Base-by-base conservation (phyloP, 169 alveolate species). In the Cryptosporidium sp. region DNA sequence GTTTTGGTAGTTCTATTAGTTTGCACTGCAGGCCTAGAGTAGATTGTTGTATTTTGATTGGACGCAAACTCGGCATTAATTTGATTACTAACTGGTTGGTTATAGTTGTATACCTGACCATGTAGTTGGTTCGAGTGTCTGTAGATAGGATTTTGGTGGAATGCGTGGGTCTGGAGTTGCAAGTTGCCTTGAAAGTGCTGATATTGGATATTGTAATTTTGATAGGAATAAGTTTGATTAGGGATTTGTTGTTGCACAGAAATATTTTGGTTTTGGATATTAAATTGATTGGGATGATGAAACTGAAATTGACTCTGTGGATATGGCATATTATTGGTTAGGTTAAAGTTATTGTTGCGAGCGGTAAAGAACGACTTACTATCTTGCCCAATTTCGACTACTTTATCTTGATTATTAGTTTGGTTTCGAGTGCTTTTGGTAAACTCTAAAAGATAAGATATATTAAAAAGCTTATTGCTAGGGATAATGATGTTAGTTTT, bases 371-470 rank as follows among this genome's bases (percentile, higher is more conserved):
- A 14, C 5, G 55, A 8, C 12, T 18, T 12, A 41, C 48, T 41
- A 14, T 48, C 23, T 48, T 48, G 55, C 14, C 14, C 21, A 2
- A 48, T 16, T 14, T 16, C 55, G 7, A 48, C 55, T 14, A 48
- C 0, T 48, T 48, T 48, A 48, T 14, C 55, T 48, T 48, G 21
- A 48, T 2, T 21, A 16, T 48, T 26, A 21, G 6, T 23, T 55
- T 7, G 67, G 37, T 55, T 55, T n/a, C 4, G 29, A 21, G 35
- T 8, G 23, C 67, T 48, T 9, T 70, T 70, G 23, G 35, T 73
- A 33, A 73, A 50, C 70, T 73, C 51, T n/a, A 73, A 33, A 37
- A 73, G 68, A 59, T 73, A 31, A 35, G 86, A 73, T n/a, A 73
- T 73, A 37, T 73, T 73, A 31, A 73, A 73, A 26, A 73, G 55